Conservation (phyloP, 768 basidiomycete species). For the Clathrus columnatus region DNA sequence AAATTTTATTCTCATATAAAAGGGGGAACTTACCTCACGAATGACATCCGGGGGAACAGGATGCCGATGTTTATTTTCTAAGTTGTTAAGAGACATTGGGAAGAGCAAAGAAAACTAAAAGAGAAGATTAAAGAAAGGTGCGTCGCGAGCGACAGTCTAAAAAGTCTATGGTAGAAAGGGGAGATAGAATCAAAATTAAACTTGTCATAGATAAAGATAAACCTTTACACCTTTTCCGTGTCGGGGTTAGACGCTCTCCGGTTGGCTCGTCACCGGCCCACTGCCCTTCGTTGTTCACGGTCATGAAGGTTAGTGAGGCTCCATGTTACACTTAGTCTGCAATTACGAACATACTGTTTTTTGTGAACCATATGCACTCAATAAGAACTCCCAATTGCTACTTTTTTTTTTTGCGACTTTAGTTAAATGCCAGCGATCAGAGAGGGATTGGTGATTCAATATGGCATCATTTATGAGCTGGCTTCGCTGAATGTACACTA, state of each 20-base stretch:
- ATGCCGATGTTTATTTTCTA: not conserved
- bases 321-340: not conserved
- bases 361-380: not conserved
- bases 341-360: too few relatives aligned
- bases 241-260: not conserved
- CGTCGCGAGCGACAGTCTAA: not conserved
- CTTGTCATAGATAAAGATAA: not conserved
- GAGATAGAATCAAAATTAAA: not conserved
- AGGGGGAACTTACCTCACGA: conserved; percentile 5
- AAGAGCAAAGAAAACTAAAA: not conserved
- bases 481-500: not conserved
- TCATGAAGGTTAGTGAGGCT: too few relatives aligned
- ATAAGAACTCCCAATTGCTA: not conserved
- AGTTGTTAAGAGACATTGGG: not conserved
- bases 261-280: too few relatives aligned
- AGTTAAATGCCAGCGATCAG: not conserved
- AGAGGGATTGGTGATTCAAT: not conserved
- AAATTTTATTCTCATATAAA: not conserved
- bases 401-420: not conserved
- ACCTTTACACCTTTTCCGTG: not conserved
- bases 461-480: not conserved
- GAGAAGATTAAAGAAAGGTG: not conserved
- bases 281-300: too few relatives aligned
- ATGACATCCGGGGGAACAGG: conserved; percentile 9
- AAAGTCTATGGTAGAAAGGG: not conserved